Evolutionary conservation across 805 yeast genomes (phyloP), one percentile per base, ranked within the genome.

Genomic region (Saccharomycopsis vini): DNA sequence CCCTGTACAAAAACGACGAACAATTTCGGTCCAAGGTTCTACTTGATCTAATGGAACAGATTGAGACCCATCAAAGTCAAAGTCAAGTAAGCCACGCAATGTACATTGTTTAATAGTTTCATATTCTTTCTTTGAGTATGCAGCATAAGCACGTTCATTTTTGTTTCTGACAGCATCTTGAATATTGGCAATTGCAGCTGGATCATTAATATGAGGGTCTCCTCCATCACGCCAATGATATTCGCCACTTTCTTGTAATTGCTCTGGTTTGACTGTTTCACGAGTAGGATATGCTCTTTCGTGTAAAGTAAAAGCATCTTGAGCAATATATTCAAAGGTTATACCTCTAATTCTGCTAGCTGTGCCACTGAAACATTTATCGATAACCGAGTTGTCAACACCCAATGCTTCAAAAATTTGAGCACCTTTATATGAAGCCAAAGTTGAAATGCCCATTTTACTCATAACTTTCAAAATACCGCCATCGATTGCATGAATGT

Each of bases 181-280:
- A 59, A 90, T 75, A 49, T 85, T 79, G 13, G 97, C 97, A 63
- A 90, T 83, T 16, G 97, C 96, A 28, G 84, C 74, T 13, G 98
- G 98, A 52, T 87, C 95, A 62, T 90, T 90, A 50, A 92, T 77
- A 62, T 92, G 97, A 45, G 90, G 81, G 57, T 87, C 95, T 53
- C 97, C 98, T 59, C 97, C 97, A 60, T 90, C 97, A 68, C 98
- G 79, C 94, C 95, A 90, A 65, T 92, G 95, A 60, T 88, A 92
- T 62, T 92, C 97, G 64, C 98, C 98, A 48, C 89, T 76, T 64
- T 90, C 97, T 24, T 95, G 94, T 50, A 92, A 72, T 24, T 61
- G 60, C 12, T 82, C 81, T 29, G 86, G 88, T 56, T 75, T 72
- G 51, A 82, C 66, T 21, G 87, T 78, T 13, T 69, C 73, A 59